Conservation (phyloP, 1,139 yeast species). For the Scheffersomyces illinoinensis region DNA sequence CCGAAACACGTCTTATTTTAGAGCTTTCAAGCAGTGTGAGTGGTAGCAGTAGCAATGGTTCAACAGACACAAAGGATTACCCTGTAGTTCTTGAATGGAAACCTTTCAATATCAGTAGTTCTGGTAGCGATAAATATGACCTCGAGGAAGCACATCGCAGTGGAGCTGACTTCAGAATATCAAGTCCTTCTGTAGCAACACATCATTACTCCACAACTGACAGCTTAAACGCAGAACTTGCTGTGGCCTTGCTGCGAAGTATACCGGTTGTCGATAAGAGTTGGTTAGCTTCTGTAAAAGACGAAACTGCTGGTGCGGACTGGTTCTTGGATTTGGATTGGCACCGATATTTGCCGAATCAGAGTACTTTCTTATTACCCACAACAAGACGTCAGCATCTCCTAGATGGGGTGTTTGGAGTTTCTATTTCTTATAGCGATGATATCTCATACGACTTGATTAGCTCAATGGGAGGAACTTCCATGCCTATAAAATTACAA, state of each 20-base stretch:
- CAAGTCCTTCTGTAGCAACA: constrained; percentile 23
- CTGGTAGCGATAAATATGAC: not conserved
- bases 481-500: not conserved
- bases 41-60: not conserved
- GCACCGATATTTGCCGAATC: constrained; percentile 17
- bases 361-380: constrained; percentile 16
- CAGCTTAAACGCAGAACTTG: constrained; percentile 10
- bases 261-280: constrained; percentile 25
- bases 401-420: constrained; percentile 12
- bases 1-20: constrained; percentile 3
- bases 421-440: constrained; percentile 9
- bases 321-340: constrained; percentile 24
- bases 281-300: constrained; percentile 23
- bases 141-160: not conserved
- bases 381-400: constrained; percentile 12
- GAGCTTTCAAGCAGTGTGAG: not conserved
- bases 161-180: constrained; percentile 26
- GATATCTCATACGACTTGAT: constrained; percentile 14
- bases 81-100: constrained; percentile 23
- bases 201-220: constrained; percentile 21
- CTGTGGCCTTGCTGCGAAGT: constrained; percentile 26
- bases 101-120: constrained; percentile 17
- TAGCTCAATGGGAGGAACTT: constrained; percentile 14
- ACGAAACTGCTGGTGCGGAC: constrained; percentile 13
- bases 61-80: not conserved